A percentile compares a stretch with the other conserved stretches of the same genome.
phyloP scores from a whole-genome alignment of 2,329 filamentous ascomycete species.

The Fusarium praegraminearum region DNA sequence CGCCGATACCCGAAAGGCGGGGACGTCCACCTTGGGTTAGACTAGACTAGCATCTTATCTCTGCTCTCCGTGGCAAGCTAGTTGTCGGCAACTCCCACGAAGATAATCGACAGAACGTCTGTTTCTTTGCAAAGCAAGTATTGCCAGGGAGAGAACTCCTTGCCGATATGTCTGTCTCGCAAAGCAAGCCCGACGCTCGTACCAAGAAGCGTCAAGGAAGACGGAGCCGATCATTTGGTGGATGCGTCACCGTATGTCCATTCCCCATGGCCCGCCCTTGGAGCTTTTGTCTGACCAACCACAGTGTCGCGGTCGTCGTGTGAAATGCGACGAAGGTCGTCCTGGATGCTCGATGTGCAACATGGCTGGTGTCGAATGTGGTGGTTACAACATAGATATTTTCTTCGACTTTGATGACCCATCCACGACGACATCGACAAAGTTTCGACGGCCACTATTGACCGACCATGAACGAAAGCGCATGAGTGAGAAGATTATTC shows the following conservation, averaged over 20 bases:
- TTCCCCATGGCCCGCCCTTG: rapidly evolving
- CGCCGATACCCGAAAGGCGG: slow-evolving; percentile 22
- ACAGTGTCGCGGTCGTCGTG: slow-evolving; percentile 33
- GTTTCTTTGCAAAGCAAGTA: not conserved
- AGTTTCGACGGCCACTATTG: slow-evolving; percentile 28
- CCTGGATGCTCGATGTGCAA: slow-evolving; percentile 31
- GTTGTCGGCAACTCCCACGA: not conserved
- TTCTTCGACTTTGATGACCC: slow-evolving; percentile 32
- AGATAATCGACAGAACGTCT: not conserved
- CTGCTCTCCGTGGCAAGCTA: not conserved
- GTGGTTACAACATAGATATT: slow-evolving; percentile 34
- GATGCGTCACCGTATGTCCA: slow-evolving; percentile 25
- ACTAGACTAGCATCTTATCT: not conserved
- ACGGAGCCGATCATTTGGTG: slow-evolving; percentile 32
- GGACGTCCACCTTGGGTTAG: slow-evolving; percentile 5
- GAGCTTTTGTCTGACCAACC: not conserved
- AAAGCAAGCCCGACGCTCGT: not conserved
- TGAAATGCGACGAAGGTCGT: slow-evolving; percentile 35
- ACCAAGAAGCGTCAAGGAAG: not conserved
- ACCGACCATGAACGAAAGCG: slow-evolving; percentile 21
- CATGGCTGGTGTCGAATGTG: slow-evolving; percentile 18
- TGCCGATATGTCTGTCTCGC: not conserved
- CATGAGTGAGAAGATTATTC: slow-evolving; percentile 25
- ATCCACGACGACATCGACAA: not conserved
- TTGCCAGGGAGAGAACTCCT: not conserved